Evolutionary conservation across 805 yeast genomes (phyloP), one percentile per base, ranked within the genome.

Genomic region (Wickerhamiella qilinensis): DNA sequence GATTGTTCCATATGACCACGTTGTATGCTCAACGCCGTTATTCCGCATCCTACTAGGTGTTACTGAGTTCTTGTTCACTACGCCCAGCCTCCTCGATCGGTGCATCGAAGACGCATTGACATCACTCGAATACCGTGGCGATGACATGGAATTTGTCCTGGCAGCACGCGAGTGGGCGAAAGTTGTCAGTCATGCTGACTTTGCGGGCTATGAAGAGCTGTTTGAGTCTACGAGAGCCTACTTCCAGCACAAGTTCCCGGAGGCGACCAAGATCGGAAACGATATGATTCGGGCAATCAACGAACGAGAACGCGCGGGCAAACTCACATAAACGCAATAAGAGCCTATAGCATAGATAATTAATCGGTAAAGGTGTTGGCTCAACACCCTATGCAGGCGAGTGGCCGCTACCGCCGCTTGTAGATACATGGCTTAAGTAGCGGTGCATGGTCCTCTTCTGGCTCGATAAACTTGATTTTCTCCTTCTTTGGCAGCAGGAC

Each of bases 11-110:
- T 88, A 91, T 53, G 95, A 88, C 56, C 98, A 91, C 58, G 86
- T 88, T 60, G 86, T 88, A 42, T 88, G 97, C 54, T 82, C 95
- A 1, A 91, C 98, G 0, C 98, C 98, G 11, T 47, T 80, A 22
- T 91, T 88, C 55, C 69, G 97, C 54, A 84, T 91, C 30, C 84
- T 91, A 59, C 65, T 91, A 30, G 97, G 97, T 33, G 96, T 91
- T 19, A 73, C 94, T 0, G 96, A 91, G 55, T 88, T 84, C 56
- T 61, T 91, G 24, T 91, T 88, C 56, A 75, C 93, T 51, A 73
- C 85, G 0, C 88, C 91, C 0, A 80, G 77, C 1, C 58, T 88
- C 28, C 60, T 91, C n/a, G 94, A 85, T 33, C 75, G 74, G 42
- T 78, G 91, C 41, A 67, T 88, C 9, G 69, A 69, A 14, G 88